phyloP scores from a whole-genome alignment of 2,329 filamentous ascomycete genomes.

The Chrysoporthe puriensis region DNA sequence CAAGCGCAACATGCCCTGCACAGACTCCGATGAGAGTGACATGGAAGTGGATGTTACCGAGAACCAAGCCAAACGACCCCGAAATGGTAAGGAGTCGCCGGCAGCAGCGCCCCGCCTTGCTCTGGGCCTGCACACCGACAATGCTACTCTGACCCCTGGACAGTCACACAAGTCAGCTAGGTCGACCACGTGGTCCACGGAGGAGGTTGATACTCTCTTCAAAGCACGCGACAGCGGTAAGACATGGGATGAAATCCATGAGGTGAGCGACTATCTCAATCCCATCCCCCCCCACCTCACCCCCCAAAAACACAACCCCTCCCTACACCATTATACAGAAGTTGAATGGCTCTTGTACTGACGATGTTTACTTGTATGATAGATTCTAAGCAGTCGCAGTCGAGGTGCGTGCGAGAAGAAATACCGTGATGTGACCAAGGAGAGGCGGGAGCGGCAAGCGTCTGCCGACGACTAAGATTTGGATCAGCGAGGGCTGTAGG shows the following conservation, averaged over 20 bases:
- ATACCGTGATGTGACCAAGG: slow-evolving; percentile 7
- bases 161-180: neutral
- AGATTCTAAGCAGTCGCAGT: neutral
- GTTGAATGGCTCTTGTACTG: neutral
- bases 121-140: neutral
- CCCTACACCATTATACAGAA: neutral
- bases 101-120: neutral
- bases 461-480: neutral
- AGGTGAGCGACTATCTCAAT: neutral
- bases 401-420: slow-evolving; percentile 8
- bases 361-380: neutral
- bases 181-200: neutral
- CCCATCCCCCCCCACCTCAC: neutral
- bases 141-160: neutral
- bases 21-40: neutral
- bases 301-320: too few relatives aligned
- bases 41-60: neutral
- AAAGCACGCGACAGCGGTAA: neutral
- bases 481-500: neutral
- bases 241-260: neutral
- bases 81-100: neutral
- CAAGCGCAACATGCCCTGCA: neutral
- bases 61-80: neutral
- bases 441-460: neutral
- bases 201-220: neutral